A percentile compares a stretch with the other conserved stretches of the same genome.
These are phyloP conservation scores for Malassezia brasiliensis DNA, from an alignment of 1,284 basidiomycete species.

Conservation along the genomic window DNA sequence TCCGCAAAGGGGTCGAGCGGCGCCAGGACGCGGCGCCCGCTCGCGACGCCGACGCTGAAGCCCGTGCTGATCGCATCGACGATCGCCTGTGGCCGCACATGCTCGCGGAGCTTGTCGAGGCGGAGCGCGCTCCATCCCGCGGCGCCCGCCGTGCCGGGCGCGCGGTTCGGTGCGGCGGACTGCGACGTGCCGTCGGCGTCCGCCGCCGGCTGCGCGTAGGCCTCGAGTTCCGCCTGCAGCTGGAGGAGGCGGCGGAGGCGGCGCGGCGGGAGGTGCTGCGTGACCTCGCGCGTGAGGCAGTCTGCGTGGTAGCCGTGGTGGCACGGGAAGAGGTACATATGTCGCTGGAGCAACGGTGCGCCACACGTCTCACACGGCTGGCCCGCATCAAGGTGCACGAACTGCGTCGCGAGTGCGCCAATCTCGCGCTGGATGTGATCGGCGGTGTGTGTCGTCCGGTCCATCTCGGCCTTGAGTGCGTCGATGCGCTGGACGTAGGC, in stretches of 20 bases:
- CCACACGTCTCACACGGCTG: slow-evolving; percentile 78
- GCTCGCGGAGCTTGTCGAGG: slow-evolving; percentile 39
- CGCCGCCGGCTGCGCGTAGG: neutral
- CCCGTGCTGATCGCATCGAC: slow-evolving; percentile 41
- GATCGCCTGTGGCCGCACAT: slow-evolving; percentile 39
- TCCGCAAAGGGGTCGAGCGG: slow-evolving; percentile 32
- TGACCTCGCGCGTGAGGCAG: slow-evolving; percentile 44
- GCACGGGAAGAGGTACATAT: slow-evolving; percentile 98
- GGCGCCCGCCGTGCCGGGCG: slow-evolving; percentile 15
- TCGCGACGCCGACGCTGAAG: slow-evolving; percentile 34
- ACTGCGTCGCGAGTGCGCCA: slow-evolving; percentile 71
- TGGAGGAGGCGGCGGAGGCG: slow-evolving; percentile 37
- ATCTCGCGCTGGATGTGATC: slow-evolving; percentile 91
- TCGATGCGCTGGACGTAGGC: slow-evolving; percentile 88
- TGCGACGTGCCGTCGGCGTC: slow-evolving; percentile 8
- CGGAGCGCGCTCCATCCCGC: slow-evolving; percentile 9
- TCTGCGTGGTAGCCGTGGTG: slow-evolving; percentile 63
- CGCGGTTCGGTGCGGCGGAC: slow-evolving; percentile 29
- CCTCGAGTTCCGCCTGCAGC: slow-evolving; percentile 26
- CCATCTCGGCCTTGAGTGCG: slow-evolving; percentile 83
- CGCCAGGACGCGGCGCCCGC: slow-evolving; percentile 29
- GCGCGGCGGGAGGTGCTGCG: slow-evolving; percentile 34
- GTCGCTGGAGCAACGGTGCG: slow-evolving; percentile 65
- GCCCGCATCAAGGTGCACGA: slow-evolving; percentile 77
- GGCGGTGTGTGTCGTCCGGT: slow-evolving; percentile 80